Evolutionary conservation across 352 stramenopile species (phyloP), one percentile per base, ranked within the genome.

Genomic region (Globisporangium splendens): DNA sequence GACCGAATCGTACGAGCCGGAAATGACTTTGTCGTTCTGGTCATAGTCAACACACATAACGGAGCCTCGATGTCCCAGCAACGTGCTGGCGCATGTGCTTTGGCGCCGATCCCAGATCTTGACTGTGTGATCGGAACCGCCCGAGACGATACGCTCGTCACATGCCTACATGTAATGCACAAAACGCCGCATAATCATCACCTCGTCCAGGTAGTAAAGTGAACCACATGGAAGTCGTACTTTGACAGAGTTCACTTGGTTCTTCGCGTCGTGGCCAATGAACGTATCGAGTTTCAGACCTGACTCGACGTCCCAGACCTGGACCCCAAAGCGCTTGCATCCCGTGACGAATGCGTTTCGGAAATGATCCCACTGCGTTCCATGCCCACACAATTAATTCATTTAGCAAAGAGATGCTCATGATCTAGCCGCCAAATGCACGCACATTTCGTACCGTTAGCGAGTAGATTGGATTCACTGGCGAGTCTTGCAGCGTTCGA

Each of bases 51-150:
- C 66, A 18, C 53, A 64, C 66, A 73, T 73, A 24, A 73, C 62
- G 13, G 65, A 61, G 11, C 65, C 65, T 31, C 48, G 54, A 49
- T 73, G 66, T 4, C 56, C 56, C 1, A 57, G 12, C 2, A 73
- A 44, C 10, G 66, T 73, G 54, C 14, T 48, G 3, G 47, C 33
- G 17, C 56, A 70, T 3, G 66, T 24, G 13, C 22, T n/a, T 20
- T 72, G 56, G 18, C 65, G 62, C 1, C 66, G 66, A 47, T 73
- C 66, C 66, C 66, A 73, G 21, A 73, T 15, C 50, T 73, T 73
- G 47, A 73, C 58, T 2, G 66, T 58, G 18, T 68, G 56, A 31
- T 73, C 62, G 0, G 62, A 69, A 11, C 66, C 56, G 22, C 65
- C 65, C 14, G 60, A 65, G 20, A 72, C 24, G n/a, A 72, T 41